These are phyloP conservation scores for Diplosphaera chodatii DNA, from an alignment of 139 green algal genomes.

Conservation along the genomic window DNA sequence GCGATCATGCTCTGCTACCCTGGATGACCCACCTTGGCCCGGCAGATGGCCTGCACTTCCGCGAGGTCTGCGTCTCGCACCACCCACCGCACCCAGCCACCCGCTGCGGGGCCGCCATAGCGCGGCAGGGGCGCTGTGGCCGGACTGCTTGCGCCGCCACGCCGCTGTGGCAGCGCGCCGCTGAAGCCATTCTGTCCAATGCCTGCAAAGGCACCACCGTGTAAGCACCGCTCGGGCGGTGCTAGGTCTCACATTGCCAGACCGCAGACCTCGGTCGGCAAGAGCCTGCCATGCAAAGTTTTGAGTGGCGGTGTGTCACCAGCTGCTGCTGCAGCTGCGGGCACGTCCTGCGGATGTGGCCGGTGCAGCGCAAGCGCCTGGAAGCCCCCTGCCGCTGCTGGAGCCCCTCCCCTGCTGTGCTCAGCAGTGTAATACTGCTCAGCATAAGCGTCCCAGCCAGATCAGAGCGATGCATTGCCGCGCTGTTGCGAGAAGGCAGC, in stretches of 20 bases:
- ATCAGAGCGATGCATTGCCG: too few species aligned
- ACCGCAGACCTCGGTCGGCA: too few species aligned
- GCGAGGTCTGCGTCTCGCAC: background rate
- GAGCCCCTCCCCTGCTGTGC: background rate
- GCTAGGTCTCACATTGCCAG: too few species aligned
- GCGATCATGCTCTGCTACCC: too few species aligned
- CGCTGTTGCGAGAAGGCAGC: too few species aligned
- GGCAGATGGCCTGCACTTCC: background rate
- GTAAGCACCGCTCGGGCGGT: too few species aligned
- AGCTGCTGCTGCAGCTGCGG: too few species aligned
- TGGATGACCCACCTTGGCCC: background rate
- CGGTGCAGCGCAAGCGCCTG: constrained; percentile 29
- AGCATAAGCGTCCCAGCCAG: too few species aligned
- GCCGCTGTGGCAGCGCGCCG: background rate
- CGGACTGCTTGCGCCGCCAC: background rate
- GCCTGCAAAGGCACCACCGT: too few species aligned
- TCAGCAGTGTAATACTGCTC: too few species aligned
- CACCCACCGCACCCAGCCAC: background rate
- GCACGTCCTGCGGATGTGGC: constrained; percentile 28
- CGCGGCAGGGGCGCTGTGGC: background rate
- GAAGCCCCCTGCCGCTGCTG: constrained; percentile 7
- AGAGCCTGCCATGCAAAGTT: too few species aligned
- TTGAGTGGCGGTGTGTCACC: too few species aligned
- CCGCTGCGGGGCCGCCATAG: background rate
- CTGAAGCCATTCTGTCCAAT: constrained; percentile 4